A percentile compares a stretch with the other conserved stretches of the same genome.
phyloP scores from a whole-genome alignment of 495 filamentous ascomycete genomes.

The Trichoderma asperelloides region DNA sequence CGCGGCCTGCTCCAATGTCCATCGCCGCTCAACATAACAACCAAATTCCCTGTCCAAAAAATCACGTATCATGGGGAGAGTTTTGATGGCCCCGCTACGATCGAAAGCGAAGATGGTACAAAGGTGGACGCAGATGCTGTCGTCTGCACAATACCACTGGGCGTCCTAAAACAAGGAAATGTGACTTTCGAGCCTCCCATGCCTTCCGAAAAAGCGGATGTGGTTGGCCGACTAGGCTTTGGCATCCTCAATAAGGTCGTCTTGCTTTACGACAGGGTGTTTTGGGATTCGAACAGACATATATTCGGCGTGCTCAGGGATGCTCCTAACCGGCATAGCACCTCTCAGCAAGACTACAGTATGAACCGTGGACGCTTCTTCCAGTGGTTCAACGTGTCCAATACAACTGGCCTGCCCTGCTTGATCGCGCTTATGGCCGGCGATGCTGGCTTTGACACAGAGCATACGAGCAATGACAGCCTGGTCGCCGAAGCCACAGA shows the following conservation, averaged over 20 bases:
- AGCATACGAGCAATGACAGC: slow-evolving; percentile 59
- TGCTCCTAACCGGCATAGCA: slow-evolving; percentile 42
- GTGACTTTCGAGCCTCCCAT: slow-evolving; percentile 76
- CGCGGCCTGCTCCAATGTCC: slow-evolving; percentile 71
- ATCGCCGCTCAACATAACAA: slow-evolving; percentile 67
- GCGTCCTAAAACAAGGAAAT: slow-evolving; percentile 69
- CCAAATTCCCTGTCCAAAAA: slow-evolving; percentile 55
- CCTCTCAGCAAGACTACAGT: slow-evolving; percentile 45
- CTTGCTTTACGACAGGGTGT: slow-evolving; percentile 77
- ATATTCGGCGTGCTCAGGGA: slow-evolving; percentile 89
- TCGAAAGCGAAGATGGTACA: slow-evolving; percentile 75
- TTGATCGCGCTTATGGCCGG: slow-evolving; percentile 93
- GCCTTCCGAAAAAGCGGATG: slow-evolving; percentile 73
- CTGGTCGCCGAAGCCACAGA: slow-evolving; percentile 71
- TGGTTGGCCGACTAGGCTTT: slow-evolving; percentile 84
- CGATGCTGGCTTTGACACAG: slow-evolving; percentile 82
- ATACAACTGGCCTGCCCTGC: slow-evolving; percentile 77
- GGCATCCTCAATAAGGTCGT: slow-evolving; percentile 93
- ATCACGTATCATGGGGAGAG: slow-evolving; percentile 54
- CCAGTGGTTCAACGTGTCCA: slow-evolving; percentile 92
- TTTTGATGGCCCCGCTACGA: slow-evolving; percentile 32
- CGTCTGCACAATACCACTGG: slow-evolving; percentile 80
- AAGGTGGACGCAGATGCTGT: slow-evolving; percentile 73
- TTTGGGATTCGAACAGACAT: slow-evolving; percentile 88
- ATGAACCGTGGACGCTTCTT: slow-evolving; percentile 73